phyloP scores from a whole-genome alignment of 495 filamentous ascomycete species.

The Aspergillus homomorphus region DNA sequence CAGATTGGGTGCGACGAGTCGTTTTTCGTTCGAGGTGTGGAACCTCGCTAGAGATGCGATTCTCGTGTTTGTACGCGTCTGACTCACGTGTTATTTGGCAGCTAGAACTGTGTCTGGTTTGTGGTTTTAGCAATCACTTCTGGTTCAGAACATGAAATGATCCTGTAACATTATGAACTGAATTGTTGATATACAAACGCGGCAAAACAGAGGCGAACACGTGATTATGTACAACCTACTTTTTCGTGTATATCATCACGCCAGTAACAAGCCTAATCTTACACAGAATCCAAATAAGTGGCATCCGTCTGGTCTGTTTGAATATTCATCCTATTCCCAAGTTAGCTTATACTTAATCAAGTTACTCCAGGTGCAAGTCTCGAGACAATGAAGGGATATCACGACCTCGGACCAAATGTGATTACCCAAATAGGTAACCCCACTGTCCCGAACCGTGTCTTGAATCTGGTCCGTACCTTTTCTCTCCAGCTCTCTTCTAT shows the following conservation, averaged over 20 bases:
- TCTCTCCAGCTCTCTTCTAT: not conserved
- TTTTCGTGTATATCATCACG: not conserved
- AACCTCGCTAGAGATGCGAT: not conserved
- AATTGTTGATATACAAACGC: not conserved
- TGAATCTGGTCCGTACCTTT: not conserved
- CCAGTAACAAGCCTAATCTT: not conserved
- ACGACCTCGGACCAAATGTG: not conserved
- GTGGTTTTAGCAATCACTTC: not conserved
- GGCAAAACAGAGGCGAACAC: not conserved
- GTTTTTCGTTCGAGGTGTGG: not conserved
- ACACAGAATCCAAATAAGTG: too few species aligned
- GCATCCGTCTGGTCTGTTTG: too few species aligned
- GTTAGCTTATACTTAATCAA: too few species aligned
- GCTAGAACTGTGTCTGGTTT: not conserved
- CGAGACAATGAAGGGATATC: too few species aligned
- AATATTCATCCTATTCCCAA: too few species aligned
- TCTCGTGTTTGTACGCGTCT: not conserved
- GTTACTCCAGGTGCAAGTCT: too few species aligned
- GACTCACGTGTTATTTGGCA: not conserved
- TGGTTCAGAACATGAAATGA: not conserved
- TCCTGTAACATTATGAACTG: not conserved
- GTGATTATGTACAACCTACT: not conserved
- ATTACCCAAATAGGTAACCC: not conserved
- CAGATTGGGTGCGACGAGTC: not conserved
- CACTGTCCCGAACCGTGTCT: not conserved